Base-by-base conservation (phyloP, 2,329 filamentous ascomycete genomes). In the Aphanoascus verrucosus region DNA sequence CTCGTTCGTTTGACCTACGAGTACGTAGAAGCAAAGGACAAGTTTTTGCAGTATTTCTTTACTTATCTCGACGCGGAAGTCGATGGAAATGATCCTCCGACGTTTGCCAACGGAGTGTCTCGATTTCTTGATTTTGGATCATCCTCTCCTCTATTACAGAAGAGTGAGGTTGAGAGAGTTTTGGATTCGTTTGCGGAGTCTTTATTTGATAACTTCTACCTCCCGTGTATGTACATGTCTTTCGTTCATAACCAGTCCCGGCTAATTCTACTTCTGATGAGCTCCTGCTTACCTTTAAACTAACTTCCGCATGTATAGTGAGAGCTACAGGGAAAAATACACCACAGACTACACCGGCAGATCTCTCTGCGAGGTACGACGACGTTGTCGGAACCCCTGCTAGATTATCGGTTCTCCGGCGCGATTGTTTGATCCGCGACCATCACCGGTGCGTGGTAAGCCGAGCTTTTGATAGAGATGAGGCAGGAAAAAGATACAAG, bases 1-100 rank as follows among this genome's bases (percentile, higher is more conserved):
- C 54, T 60, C 35, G 57, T 59, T 42, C 58, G 57, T 45, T 52
- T 59, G 20, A 60, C 55, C 28, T 57, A 60, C 46, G 55, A 57
- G 48, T 46, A 56, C 44, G 52, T 54, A 11, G 49, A 52, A 42
- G 54, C 56, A 31, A 57, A 59, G 46, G 52, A 47, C 31, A 52
- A 37, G 34, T 55, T 55, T 34, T 43, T 55, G 35, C 40, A 35
- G 35, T 48, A 40, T 34, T 55, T 55, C 34, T 55, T 55, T 34
- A 46, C 41, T 45, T 42, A 55, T 42, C 48, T 55, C 20, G 23
- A 14, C 37, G 11, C 9, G 9, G 19, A 50, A 20, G 42, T 12
- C 28, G 28, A 31, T 15, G 41, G 37, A 37, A 31, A 45, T 52
- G 49, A 20, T 20, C 45, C 49, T 31, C 35, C 35, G 12, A 42